Base-by-base conservation (phyloP, 768 basidiomycete genomes). In the Suillus variegatus region DNA sequence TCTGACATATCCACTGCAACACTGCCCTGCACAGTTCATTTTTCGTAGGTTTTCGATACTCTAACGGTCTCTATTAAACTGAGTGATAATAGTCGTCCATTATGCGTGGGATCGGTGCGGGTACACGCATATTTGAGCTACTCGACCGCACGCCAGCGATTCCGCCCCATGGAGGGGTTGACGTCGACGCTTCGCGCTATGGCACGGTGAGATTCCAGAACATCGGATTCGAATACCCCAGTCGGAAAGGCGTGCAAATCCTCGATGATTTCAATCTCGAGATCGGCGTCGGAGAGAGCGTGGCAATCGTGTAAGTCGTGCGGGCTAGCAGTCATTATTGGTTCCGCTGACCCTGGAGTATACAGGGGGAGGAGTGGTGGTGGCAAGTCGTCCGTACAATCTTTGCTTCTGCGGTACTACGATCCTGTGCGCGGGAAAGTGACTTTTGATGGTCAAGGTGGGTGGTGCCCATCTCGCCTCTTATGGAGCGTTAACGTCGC, bases 31-130 rank as follows among this genome's bases (percentile, higher is more conserved):
- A 35, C 65, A 82, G 80, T 4, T 75, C 76, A 32, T 80, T 82
- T 64, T 78, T 79, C 67, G 79, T 81, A 75, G 66, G 77, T 76
- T 47, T 66, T 70, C 13, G 36, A 35, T 49, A 36, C 9, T 67
- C n/a, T 44, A 40, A 16, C 14, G 10, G 20, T 16, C 8, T 51
- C 51, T 6, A 36, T 47, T 10, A 16, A 25, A 66, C 32, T 68
- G 60, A 22, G 43, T 32, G 40, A 52, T 36, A 22, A 35, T 67
- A 94, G 92, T 86, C 93, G 12, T 95, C 94, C 47, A 89, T 99
- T 63, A 99, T 99, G 97, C 94, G 94, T 62, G 97, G 94, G 62
- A 88, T 98, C 60, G 97, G 97, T 64, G 96, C 97, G 1, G 94
- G 94, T 20, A 85, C 87, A 0, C 91, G 97, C 25, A 90, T 98